Evolutionary conservation across 1,284 basidiomycete species (phyloP), one percentile per base, ranked within the genome.

Genomic region (Cryptococcus deneoformans): DNA sequence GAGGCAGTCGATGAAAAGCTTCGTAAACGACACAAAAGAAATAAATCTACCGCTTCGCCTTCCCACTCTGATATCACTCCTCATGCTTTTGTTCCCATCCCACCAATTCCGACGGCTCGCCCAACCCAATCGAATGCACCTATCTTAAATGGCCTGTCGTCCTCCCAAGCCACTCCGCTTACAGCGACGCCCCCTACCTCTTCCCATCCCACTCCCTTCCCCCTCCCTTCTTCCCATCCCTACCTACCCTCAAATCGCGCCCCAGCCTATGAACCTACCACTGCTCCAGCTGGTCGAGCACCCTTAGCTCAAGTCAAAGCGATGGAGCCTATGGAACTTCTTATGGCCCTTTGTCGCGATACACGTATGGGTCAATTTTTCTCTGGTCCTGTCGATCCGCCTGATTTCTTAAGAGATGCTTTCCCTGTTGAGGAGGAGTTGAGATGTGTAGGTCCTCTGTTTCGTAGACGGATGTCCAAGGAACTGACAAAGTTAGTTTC

Each of bases 361-460:
- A 75, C 73, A 5, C 61, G 65, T 46, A 72, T 75, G 73, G 69
- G 70, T 7, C 56, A 59, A n/a, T 75, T 67, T 58, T 75, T 68
- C 53, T 60, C 61, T 45, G 64, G 66, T 35, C 67, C 68, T 8
- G 44, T 65, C 14, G 58, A 65, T 16, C 66, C 71, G 29, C 73
- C 73, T 34, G 67, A 71, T 12, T 75, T 73, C 38, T 58, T 75
- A 16, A 59, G 56, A 14, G 55, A 58, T 1, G 60, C 62, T 9
- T 75, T 72, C 47, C 66, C 69, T 1, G 57, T 62, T 2, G 61
- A 68, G 7, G 68, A 71, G 20, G 71, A 73, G 45, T 56, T 73
- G 9, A 57, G 65, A 43, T 72, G 67, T 57, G 70, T 72, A 47
- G 63, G 71, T 63, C 5, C 29, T 29, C 29, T 29, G 29, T 29